Base-by-base conservation (phyloP, 176 grass and related monocot species). In the Juncus effusus region DNA sequence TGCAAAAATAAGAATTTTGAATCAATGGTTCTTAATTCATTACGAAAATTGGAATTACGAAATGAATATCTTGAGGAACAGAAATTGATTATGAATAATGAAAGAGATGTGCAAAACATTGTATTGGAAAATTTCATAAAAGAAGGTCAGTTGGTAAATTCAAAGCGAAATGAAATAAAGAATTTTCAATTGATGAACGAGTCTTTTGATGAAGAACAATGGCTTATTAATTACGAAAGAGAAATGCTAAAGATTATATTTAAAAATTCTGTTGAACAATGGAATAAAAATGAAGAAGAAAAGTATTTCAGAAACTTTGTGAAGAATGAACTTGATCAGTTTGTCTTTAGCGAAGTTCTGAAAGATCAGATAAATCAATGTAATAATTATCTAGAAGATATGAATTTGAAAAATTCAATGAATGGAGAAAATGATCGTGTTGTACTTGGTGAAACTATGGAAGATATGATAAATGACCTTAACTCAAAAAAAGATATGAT, bases 151-250 rank as follows among this genome's bases (percentile, higher is more conserved):
- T 41, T 56, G 16, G 5, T 14, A 38, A 13, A 13, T 72, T 57
- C 42, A 56, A 56, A 59, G 19, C 59, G 16, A 40, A 54, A 3
- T 28, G 3, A 36, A 70, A 14, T 8, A 16, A 40, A 7, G 16
- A 57, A 57, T 5, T 57, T 56, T 10, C 50, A 42, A 70, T 56
- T 54, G 40, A 13, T 7, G 56, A 56, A 28, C 40, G 51, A 56
- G 67, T 40, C 12, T 42, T 13, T 10, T 47, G 9, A 6, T 47
- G 88, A 91, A 68, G 57, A 81, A 39, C 36, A 45, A 15, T 83
- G 83, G 80, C 35, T 59, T 45, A 50, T 65, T 63, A 63, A 81
- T 62, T 58, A 59, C 5, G 88, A 91, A 74, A 75, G 39, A 10
- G 83, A 91, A 10, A 74, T 86, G 50, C 45, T 64, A 57, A 10